Conservation (phyloP, 768 basidiomycete species). For the Nevesoporus exiguus region DNA sequence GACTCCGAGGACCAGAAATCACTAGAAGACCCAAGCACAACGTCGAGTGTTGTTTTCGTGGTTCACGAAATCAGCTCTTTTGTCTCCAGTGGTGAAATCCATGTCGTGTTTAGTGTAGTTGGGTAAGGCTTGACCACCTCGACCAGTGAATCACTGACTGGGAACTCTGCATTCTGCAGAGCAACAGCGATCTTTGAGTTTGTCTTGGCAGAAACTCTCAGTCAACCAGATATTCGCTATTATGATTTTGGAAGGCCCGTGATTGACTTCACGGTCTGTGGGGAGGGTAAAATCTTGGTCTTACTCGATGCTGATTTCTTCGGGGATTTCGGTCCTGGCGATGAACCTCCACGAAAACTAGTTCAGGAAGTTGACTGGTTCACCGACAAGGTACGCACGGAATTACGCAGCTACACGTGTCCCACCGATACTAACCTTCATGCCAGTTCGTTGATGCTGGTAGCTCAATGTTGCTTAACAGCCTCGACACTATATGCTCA, state of each 20-base stretch:
- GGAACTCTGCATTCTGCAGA: slow-evolving; percentile 35
- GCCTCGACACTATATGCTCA: slow-evolving; percentile 45
- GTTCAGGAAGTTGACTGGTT: slow-evolving; percentile 34
- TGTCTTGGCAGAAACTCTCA: slow-evolving; percentile 29
- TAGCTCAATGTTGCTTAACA: slow-evolving; percentile 34
- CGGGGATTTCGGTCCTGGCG: slow-evolving; percentile 7
- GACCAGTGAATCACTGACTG: not conserved
- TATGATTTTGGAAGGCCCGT: slow-evolving; percentile 58
- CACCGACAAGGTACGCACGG: slow-evolving; percentile 37
- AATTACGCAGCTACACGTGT: not conserved
- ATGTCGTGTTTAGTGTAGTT: slow-evolving; percentile 64
- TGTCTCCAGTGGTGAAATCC: slow-evolving; percentile 32
- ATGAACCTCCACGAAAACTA: slow-evolving; percentile 17
- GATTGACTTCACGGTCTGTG: slow-evolving; percentile 49
- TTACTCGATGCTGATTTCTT: slow-evolving; percentile 47
- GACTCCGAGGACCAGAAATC: slow-evolving; percentile 1
- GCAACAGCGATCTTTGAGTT: slow-evolving; percentile 64
- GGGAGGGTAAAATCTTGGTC: slow-evolving; percentile 42
- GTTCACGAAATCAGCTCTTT: slow-evolving; percentile 54
- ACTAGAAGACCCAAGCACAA: slow-evolving; percentile 12
- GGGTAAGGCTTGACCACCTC: slow-evolving; percentile 49
- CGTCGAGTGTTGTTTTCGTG: slow-evolving; percentile 43
- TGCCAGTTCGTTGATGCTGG: slow-evolving; percentile 18
- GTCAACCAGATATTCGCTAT: slow-evolving; percentile 29
- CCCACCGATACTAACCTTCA: not conserved